Conservation (phyloP, 192 early-diverging fungal genomes). For the Podila minutissima region DNA sequence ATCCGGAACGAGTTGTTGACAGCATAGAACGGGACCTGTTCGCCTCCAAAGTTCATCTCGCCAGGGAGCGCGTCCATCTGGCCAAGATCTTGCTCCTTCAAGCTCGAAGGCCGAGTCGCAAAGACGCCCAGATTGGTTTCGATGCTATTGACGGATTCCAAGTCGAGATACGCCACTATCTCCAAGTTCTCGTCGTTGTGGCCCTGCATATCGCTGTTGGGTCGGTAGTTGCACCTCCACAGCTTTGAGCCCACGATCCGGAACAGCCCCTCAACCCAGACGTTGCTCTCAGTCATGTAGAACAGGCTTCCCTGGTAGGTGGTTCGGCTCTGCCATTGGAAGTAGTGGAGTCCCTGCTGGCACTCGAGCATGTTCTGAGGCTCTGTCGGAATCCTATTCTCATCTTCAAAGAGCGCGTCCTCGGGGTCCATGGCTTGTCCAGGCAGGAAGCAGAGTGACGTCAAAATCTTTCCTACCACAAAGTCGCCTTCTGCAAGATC, state of each 20-base stretch:
- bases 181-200: background rate
- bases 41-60: background rate
- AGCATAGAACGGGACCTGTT: constrained; percentile 12
- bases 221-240: constrained; percentile 8
- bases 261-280: constrained; percentile 24
- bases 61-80: background rate
- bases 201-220: background rate
- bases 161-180: constrained; percentile 11
- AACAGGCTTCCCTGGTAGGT: constrained; percentile 2
- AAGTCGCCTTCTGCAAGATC: background rate
- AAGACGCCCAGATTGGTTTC: constrained; percentile 8
- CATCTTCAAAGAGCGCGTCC: constrained; percentile 23
- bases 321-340: constrained; percentile 16
- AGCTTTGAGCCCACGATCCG: constrained; percentile 12
- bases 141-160: constrained; percentile 7
- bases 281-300: constrained; percentile 7
- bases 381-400: constrained; percentile 6
- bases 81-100: background rate
- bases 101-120: background rate
- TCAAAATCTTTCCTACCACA: constrained; percentile 15
- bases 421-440: constrained; percentile 32
- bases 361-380: constrained; percentile 36
- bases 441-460: constrained; percentile 24
- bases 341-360: constrained; percentile 21
- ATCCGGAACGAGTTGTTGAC: constrained; percentile 21